Base-by-base conservation (phyloP, 768 basidiomycete species). In the Agaricus blazei region DNA sequence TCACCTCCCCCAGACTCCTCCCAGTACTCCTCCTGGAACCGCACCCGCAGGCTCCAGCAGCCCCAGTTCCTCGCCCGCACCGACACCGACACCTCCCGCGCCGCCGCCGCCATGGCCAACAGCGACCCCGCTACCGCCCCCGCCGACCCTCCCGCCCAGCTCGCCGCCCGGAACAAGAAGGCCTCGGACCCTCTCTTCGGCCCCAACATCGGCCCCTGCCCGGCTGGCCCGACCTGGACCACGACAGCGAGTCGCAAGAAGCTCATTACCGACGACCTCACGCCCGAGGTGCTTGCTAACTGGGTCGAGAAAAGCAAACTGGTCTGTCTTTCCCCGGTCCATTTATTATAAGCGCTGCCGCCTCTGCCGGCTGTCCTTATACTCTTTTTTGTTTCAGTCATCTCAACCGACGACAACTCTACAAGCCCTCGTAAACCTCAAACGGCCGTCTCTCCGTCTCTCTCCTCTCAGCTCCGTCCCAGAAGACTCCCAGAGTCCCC, bases 381-480 rank as follows among this genome's bases (percentile, higher is more conserved):
- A n/a, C 24, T 43, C 7, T 15, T 49, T n/a, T 41, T 23, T 42
- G 34, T 46, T 50, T 52, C 60, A 93, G 90, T 68, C 83, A 29
- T 79, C 85, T 9, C 88, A 93, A 63, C 84, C 93, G 0, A 96
- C 94, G 0, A 98, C 94, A 0, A 96, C 94, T 2, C 76, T 98
- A 0, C 94, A 97, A 71, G 94, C 94, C 0, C 79, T 95, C 34
- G 93, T 97, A 60, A 98, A 97, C 66, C 83, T 97, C 62, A 96
- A 95, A 66, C 83, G 94, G 4, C 94, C 94, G 1, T 85, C 91
- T 1, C 78, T 98, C 34, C 81, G 87, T 11, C 80, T 95, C 3
- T 85, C 84, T 7, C 91, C 87, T 0, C 73, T 89, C 19, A 62
- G 76, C 3, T 64, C 78, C 12, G 63, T 74, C 2, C 73, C 75